Evolutionary conservation across 805 yeast genomes (phyloP), one percentile per base, ranked within the genome.

Genomic region (Lachancea quebecensis): DNA sequence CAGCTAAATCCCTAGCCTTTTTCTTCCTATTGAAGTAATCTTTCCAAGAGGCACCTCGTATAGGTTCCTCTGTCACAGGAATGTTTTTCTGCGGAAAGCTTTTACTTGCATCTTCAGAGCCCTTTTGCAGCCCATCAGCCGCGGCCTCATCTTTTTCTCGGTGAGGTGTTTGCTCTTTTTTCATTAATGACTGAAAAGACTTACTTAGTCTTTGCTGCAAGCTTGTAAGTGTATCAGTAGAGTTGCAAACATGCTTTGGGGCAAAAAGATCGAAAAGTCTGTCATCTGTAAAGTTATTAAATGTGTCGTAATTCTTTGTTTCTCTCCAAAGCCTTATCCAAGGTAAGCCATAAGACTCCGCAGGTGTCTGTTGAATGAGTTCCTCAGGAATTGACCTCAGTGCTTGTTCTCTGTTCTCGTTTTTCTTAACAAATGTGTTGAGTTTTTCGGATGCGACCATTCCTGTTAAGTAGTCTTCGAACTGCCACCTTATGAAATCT

Each of bases 381-480:
- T 64, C 52, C 37, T 53, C 54, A 16, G 59, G 47, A 42, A 56
- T 34, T 42, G 64, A 41, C 39, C 66, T 67, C 21, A 67, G 54
- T 14, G 71, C 71, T 4, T 70, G 64, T 8, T 57, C 58, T 40
- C 57, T 57, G 10, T 65, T 68, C 42, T 67, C 67, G 39, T 67
- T 68, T 42, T 54, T 58, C 3, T 57, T 61, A 10, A 75, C 53
- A 56, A 82, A 87, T 41, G 73, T 78, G 52, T 75, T 75, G 54
- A 81, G 85, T 62, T 95, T 84, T 17, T 77, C 79, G 21, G 85
- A 73, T 0, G 95, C 72, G 18, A 91, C 61, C 50, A 93, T 62
- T 10, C 95, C 87, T 47, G 84, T 74, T 21, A 90, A 65, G 58
- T 93, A 93, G 56, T 90, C 97, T 59, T 93, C 99, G 64, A 91